These are phyloP conservation scores for Eustoma russellianum DNA, from an alignment of 257 asterid species.

Conservation along the genomic window DNA sequence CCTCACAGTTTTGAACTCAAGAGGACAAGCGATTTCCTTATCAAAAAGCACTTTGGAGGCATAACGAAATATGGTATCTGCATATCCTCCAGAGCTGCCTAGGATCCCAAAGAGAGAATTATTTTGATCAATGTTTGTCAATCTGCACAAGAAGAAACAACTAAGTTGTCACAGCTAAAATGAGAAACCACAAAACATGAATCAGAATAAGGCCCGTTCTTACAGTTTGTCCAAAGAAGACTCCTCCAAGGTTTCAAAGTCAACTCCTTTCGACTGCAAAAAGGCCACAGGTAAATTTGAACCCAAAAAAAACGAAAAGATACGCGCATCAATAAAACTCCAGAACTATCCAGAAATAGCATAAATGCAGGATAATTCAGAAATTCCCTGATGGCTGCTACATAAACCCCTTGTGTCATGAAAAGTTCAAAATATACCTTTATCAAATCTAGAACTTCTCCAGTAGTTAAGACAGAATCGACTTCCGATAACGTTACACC, in stretches of 20 bases:
- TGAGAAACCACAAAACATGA: constrained; percentile 4
- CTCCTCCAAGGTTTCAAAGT: constrained; percentile 64
- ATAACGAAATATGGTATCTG: constrained; percentile 70
- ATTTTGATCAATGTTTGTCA: constrained; percentile 63
- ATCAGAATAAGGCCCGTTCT: constrained; percentile 12
- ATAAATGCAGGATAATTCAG: too few relatives aligned
- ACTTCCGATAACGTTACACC: constrained; percentile 67
- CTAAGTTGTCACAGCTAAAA: constrained; percentile 9
- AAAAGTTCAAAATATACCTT: constrained; percentile 37
- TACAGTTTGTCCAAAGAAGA: constrained; percentile 83
- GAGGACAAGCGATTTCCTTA: constrained; percentile 61
- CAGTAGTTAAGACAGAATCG: constrained; percentile 92
- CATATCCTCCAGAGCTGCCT: constrained; percentile 98
- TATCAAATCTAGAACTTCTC: constrained; percentile 85
- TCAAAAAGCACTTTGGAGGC: constrained; percentile 63
- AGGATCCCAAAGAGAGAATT: constrained; percentile 62
- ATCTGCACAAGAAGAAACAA: constrained; percentile 28
- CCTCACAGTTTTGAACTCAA: constrained; percentile 62
- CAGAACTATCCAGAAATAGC: too few relatives aligned
- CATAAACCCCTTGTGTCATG: not conserved
- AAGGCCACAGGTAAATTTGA: constrained; percentile 1
- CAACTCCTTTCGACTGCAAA: constrained; percentile 67
- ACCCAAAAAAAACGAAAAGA: not conserved
- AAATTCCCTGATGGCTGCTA: not conserved
- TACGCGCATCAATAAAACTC: not conserved